Percentiles rank a stretch among this genome's conserved stretches.
These are phyloP conservation scores for Oryza longistaminata DNA, from an alignment of 176 grass and related monocot species.

Conservation along the genomic window DNA sequence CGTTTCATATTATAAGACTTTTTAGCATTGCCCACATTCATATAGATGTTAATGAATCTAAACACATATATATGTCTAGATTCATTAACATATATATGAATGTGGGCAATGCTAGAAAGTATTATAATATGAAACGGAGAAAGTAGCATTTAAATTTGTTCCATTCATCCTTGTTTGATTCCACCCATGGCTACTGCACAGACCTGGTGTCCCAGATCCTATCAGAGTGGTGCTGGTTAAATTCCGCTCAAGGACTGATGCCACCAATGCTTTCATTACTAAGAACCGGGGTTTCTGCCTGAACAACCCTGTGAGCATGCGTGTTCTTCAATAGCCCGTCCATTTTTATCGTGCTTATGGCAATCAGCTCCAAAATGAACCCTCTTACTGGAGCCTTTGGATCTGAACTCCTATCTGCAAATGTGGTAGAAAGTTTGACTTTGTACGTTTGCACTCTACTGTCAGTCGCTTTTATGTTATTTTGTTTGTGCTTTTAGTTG, in stretches of 20 bases:
- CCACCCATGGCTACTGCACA: constrained; percentile 29
- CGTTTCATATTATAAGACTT: no score
- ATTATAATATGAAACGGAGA: no score
- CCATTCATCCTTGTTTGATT: constrained; percentile 16
- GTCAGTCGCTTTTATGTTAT: background rate
- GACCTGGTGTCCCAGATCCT: constrained; percentile 56
- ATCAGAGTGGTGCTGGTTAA: constrained; percentile 63
- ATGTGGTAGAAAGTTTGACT: constrained; percentile 1
- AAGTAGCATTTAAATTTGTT: background rate
- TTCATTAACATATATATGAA: no score
- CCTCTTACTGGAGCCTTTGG: background rate
- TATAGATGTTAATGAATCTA: no score
- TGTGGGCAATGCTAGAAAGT: no score
- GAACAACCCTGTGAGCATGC: constrained; percentile 60
- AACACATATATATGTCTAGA: no score
- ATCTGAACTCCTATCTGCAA: background rate
- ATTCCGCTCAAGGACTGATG: constrained; percentile 64
- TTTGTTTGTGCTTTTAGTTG: constrained; percentile 4
- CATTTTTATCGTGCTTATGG: background rate
- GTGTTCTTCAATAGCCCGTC: constrained; percentile 65
- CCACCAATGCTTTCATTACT: constrained; percentile 56
- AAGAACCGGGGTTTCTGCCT: constrained; percentile 90
- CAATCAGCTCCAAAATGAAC: background rate
- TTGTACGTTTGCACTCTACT: constrained; percentile 7
- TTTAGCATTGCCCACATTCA: no score